Conservation (phyloP, 352 stramenopile genomes). For the Globisporangium parvum region DNA sequence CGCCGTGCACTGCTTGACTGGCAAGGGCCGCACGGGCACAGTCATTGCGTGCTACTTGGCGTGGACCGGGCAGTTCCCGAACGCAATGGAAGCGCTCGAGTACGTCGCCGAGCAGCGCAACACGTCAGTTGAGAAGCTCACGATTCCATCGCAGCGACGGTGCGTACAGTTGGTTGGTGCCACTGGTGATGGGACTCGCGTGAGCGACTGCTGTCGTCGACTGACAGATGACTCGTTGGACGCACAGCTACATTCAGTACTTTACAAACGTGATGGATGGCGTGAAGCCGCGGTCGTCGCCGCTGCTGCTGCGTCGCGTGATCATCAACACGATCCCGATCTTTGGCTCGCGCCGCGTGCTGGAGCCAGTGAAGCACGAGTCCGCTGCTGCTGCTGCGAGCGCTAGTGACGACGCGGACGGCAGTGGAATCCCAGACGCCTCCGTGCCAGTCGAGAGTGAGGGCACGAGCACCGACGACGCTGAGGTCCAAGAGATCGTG, state of each 20-base stretch:
- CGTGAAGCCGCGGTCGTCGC: slow-evolving; percentile 91
- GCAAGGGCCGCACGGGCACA: slow-evolving; percentile 92
- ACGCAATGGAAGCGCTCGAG: slow-evolving; percentile 90
- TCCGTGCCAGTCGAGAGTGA: not conserved
- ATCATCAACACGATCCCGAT: slow-evolving; percentile 95
- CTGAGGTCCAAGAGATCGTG: slow-evolving; percentile 52
- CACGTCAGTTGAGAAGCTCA: slow-evolving; percentile 89
- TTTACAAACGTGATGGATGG: slow-evolving; percentile 98
- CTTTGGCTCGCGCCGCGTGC: slow-evolving; percentile 63
- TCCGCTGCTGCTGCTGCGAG: slow-evolving; percentile 14
- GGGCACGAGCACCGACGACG: slow-evolving; percentile 12
- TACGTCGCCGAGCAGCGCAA: slow-evolving; percentile 90
- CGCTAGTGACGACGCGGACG: slow-evolving; percentile 12
- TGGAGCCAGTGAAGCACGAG: slow-evolving; percentile 51
- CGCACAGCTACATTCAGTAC: slow-evolving; percentile 92
- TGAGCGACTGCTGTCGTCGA: slow-evolving; percentile 1
- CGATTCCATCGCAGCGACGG: slow-evolving; percentile 95
- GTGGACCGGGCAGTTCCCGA: slow-evolving; percentile 91
- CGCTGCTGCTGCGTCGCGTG: slow-evolving; percentile 91
- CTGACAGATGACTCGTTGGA: too few relatives aligned
- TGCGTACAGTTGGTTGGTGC: slow-evolving; percentile 12
- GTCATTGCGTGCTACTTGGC: slow-evolving; percentile 95
- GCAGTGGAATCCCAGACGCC: slow-evolving; percentile 16
- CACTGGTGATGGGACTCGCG: not conserved
- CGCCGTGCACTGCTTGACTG: slow-evolving; percentile 96